Percentiles rank a stretch among this genome's conserved stretches.
Evolutionary conservation across 225 moss, liverwort and hornwort genomes (phyloP).

Genomic region (Climacium dendroides): DNA sequence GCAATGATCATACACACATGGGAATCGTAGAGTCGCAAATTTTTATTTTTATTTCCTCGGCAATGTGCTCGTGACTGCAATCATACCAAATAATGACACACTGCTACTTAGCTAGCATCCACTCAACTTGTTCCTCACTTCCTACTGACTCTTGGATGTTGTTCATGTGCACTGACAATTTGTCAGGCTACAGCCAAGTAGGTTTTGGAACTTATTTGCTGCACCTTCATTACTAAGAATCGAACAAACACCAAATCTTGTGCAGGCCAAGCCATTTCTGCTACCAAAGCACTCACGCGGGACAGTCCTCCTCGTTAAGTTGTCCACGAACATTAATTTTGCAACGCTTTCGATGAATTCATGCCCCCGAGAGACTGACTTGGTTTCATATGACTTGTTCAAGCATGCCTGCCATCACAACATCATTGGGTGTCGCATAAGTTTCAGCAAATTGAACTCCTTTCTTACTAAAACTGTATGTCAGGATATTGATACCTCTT

Average conservation of each 20-base stretch:
- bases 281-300: neutral
- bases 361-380: neutral
- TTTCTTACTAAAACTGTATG: neutral
- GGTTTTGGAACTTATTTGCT: neutral
- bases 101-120: neutral
- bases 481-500: neutral
- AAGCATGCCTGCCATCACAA: neutral
- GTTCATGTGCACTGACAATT: neutral
- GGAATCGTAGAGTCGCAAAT: neutral
- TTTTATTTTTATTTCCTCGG: neutral
- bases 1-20: neutral
- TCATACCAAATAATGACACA: neutral
- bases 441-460: neutral
- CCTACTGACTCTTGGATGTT: neutral
- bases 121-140: neutral
- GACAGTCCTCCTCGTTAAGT: neutral
- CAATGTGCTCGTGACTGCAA: neutral
- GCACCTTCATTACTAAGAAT: neutral
- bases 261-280: neutral
- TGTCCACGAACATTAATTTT: neutral
- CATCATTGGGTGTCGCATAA: neutral
- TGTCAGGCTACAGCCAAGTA: neutral
- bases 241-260: neutral
- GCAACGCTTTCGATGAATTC: neutral
- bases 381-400: neutral